Conservation (phyloP, 2,329 filamentous ascomycete genomes). For the Hymenoscyphus linearis region DNA sequence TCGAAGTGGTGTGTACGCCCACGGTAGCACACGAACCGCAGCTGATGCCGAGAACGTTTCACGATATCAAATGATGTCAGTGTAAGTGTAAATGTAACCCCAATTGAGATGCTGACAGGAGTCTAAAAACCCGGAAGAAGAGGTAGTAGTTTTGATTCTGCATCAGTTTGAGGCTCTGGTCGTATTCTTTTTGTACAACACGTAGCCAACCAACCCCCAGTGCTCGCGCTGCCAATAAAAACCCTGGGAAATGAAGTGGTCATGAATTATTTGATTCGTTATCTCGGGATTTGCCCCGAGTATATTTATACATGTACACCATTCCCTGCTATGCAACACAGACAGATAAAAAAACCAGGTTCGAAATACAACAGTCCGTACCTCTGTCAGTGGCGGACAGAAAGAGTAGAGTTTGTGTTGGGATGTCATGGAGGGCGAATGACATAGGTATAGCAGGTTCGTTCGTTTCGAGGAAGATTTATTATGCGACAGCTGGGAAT, state of each 20-base stretch:
- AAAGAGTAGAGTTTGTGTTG: conserved; percentile 30
- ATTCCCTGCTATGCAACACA: conserved; percentile 28
- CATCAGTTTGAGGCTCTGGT: background rate
- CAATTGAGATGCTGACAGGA: too few species aligned
- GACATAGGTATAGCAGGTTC: conserved; percentile 14
- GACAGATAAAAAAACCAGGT: conserved; percentile 10
- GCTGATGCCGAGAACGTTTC: too few species aligned
- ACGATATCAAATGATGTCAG: too few species aligned
- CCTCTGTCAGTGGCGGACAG: conserved; percentile 23
- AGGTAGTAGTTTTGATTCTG: background rate
- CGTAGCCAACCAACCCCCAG: background rate
- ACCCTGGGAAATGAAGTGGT: background rate
- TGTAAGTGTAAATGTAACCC: too few species aligned
- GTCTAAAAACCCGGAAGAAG: too few species aligned
- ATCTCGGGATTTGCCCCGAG: conserved; percentile 11
- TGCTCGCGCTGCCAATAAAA: background rate
- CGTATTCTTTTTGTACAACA: background rate
- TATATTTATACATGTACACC: conserved; percentile 26
- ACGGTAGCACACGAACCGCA: too few species aligned
- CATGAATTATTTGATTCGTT: conserved; percentile 20
- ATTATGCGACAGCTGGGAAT: conserved; percentile 30
- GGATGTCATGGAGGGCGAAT: conserved; percentile 19
- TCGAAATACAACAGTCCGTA: conserved; percentile 26
- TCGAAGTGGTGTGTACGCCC: too few species aligned
- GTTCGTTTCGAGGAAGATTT: background rate